Evolutionary conservation across 73 alveolate genomes (phyloP).

Genomic region (Uronychia setigera): DNA sequence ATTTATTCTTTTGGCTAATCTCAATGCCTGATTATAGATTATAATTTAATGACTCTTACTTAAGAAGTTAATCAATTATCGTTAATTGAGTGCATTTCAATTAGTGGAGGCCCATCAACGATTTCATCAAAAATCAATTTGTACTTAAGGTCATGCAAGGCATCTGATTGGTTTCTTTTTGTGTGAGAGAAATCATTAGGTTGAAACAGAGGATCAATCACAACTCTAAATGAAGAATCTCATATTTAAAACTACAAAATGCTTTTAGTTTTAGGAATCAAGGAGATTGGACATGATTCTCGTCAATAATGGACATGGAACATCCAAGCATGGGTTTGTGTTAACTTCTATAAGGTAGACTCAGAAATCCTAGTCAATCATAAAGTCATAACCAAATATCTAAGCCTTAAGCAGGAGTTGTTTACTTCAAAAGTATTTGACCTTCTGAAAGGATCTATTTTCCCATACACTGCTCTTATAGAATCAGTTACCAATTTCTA

Average conservation of each 20-base stretch:
- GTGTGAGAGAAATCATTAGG: too few relatives aligned
- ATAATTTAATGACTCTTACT: too few relatives aligned
- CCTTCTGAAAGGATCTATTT: neutral
- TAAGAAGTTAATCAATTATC: neutral
- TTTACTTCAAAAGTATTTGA: neutral
- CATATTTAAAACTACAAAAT: too few relatives aligned
- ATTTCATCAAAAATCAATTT: neutral
- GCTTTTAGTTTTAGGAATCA: too few relatives aligned
- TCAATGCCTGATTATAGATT: too few relatives aligned
- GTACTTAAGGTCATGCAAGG: neutral
- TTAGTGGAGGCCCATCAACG: neutral
- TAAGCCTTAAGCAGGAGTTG: neutral
- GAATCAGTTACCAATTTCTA: neutral
- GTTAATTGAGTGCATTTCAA: neutral
- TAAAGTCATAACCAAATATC: slow-evolving; percentile 3
- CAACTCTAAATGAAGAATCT: slow-evolving; percentile 10
- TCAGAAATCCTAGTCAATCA: slow-evolving; percentile 4
- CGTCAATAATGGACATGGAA: neutral
- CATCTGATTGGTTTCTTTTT: neutral
- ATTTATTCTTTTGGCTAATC: too few relatives aligned
- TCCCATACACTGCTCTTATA: neutral
- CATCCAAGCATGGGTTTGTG: slow-evolving; percentile 4
- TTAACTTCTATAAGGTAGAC: slow-evolving; percentile 2
- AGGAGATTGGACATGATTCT: neutral
- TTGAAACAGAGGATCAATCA: neutral